Evolutionary conservation across 495 filamentous ascomycete species (phyloP).

Genomic region (Penicillium antarcticum): DNA sequence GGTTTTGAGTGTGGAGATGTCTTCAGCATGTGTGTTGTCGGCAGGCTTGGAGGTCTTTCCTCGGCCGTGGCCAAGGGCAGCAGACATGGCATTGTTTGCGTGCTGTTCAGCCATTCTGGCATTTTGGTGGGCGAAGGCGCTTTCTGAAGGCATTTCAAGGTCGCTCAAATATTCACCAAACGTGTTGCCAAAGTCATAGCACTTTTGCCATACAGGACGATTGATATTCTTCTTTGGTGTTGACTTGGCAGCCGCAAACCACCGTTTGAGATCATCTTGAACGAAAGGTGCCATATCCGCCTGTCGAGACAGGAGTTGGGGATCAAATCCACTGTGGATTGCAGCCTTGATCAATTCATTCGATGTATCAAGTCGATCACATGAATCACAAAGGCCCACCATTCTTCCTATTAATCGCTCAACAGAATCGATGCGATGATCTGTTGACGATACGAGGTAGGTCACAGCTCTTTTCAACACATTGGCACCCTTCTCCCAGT

Average conservation of each 20-base stretch:
- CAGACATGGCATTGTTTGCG: slow-evolving; percentile 25
- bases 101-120: slow-evolving; percentile 24
- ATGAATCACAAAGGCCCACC: slow-evolving; percentile 39
- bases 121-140: slow-evolving; percentile 10
- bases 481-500: slow-evolving; percentile 36
- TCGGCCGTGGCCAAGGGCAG: slow-evolving; percentile 12
- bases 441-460: slow-evolving; percentile 34
- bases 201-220: slow-evolving; percentile 34
- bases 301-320: slow-evolving; percentile 21
- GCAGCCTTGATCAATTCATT: slow-evolving; percentile 35
- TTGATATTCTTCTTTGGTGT: slow-evolving; percentile 12
- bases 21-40: slow-evolving; percentile 12
- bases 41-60: background rate
- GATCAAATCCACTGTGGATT: slow-evolving; percentile 37
- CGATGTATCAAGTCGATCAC: slow-evolving; percentile 27
- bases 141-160: slow-evolving; percentile 15
- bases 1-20: slow-evolving; percentile 26
- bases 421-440: slow-evolving; percentile 18
- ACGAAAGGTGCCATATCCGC: slow-evolving; percentile 22
- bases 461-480: slow-evolving; percentile 34
- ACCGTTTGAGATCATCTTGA: slow-evolving; percentile 25
- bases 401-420: slow-evolving; percentile 38
- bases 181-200: slow-evolving; percentile 28
- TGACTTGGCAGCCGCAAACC: slow-evolving; percentile 23
- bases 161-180: slow-evolving; percentile 25